Base-by-base conservation (phyloP, 2,329 filamentous ascomycete genomes). In the Davidsoniella australis region DNA sequence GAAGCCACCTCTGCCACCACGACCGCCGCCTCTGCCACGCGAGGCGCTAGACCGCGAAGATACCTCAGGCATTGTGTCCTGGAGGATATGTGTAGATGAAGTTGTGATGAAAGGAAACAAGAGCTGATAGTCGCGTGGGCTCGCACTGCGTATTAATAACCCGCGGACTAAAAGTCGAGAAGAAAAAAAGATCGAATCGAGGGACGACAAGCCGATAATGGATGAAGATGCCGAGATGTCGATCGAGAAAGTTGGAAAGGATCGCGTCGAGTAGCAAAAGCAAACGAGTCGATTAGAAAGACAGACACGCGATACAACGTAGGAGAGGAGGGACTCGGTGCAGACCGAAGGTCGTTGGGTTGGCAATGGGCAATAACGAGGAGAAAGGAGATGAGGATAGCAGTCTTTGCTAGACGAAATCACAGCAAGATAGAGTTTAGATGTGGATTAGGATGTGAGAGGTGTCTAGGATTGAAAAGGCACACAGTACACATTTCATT, bases 1-100 rank as follows among this genome's bases (percentile, higher is more conserved):
- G 66, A 80, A 82, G 58, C 81, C 82, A 65, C 80, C 80, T 69
- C 83, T 76, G 62, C 86, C 87, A 64, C 88, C 88, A 66, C 89
- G 82, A 67, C 80, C 76, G 65, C 86, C 82, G 71, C 85, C 86
- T 77, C 91, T 83, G 69, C 89, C 88, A 70, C 89, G 85, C 72
- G 79, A 68, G 69, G 85, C 79, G 66, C 80, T 75, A 64, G 83
- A 76, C 75, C 88, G 78, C 69, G 82, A 76, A 74, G 87, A 82
- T 71, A 85, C 78, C 77, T 96, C 89, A 76, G 91, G 94, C 91
- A 96, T 96, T 70, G 24, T 49, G 50, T 33, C 41, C 33, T 42
- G 36, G 26, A 44, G 40, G 39, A 23, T 46, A 37, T 63, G 60
- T 58, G 49, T 59, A 57, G 57, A 62, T 42, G 36, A 60, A 62